Conservation (phyloP, 2,329 filamentous ascomycete species). For the Dothiorella sarmentorum region DNA sequence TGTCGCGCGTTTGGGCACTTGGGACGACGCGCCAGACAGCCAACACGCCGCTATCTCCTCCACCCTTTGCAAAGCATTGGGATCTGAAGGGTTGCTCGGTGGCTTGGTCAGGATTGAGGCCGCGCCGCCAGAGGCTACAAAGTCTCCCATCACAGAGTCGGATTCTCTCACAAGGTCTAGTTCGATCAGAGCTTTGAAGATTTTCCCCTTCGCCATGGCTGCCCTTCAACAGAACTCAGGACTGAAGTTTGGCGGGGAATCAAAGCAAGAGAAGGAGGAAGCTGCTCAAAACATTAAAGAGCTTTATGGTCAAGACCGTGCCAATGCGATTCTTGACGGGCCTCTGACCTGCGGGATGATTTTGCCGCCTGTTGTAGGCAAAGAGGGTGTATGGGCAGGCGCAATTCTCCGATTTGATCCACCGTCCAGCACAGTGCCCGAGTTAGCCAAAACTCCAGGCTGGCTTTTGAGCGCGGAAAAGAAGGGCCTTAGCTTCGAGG, state of each 20-base stretch:
- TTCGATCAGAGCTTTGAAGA: slow-evolving; percentile 63
- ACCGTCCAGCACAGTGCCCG: slow-evolving; percentile 38
- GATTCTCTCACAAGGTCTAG: slow-evolving; percentile 36
- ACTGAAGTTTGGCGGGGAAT: slow-evolving; percentile 83
- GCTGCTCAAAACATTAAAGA: slow-evolving; percentile 67
- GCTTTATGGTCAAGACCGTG: slow-evolving; percentile 61
- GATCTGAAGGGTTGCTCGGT: slow-evolving; percentile 70
- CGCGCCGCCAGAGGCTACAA: slow-evolving; percentile 68
- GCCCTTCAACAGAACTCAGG: slow-evolving; percentile 58
- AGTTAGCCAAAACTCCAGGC: slow-evolving; percentile 48
- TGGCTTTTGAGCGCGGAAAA: slow-evolving; percentile 80
- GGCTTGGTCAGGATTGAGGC: slow-evolving; percentile 84
- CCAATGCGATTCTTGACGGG: slow-evolving; percentile 65
- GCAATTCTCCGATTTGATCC: slow-evolving; percentile 78
- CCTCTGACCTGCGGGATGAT: slow-evolving; percentile 88
- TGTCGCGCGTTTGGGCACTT: slow-evolving; percentile 70
- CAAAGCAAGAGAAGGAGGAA: slow-evolving; percentile 77
- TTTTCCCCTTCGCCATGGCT: slow-evolving; percentile 72
- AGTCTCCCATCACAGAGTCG: slow-evolving; percentile 43
- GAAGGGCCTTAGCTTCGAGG: slow-evolving; percentile 63
- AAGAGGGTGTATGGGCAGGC: slow-evolving; percentile 68
- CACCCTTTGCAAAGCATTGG: slow-evolving; percentile 69
- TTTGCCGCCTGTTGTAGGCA: slow-evolving; percentile 58
- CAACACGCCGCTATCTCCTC: slow-evolving; percentile 77
- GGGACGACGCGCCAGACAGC: slow-evolving; percentile 83